Evolutionary conservation across 805 yeast genomes (phyloP), one percentile per base, ranked within the genome.

Genomic region (Saccharomycopsis guyanensis): DNA sequence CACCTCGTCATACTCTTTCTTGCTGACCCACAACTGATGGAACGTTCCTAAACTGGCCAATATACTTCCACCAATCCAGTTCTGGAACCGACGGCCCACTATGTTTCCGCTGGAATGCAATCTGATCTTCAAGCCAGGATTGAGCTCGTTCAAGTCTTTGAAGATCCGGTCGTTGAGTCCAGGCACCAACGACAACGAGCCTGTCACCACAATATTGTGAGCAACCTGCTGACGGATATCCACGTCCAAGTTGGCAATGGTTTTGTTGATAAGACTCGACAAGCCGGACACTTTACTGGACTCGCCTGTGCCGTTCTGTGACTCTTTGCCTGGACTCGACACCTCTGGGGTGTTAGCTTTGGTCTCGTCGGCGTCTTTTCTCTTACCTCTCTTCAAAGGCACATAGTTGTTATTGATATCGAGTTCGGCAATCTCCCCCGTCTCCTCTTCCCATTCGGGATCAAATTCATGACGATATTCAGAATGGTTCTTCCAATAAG

Each of bases 31-130:
- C 66, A 85, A 68, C 63, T 89, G 97, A 62, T 89, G 97, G 71
- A 89, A 89, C 2, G 96, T 86, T 29, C 97, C 97, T 56, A 89
- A 71, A 43, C 93, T 81, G 4, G 95, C 79, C 46, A 89, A 67
- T 33, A 89, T 88, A 53, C 91, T 81, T 5, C 96, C 96, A 38
- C 97, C 97, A 42, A 89, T 75, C 96, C 96, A 89, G 5, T 91
- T 71, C 50, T 87, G 84, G 59, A 76, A 82, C 53, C 78, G 76
- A 59, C 96, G 75, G 64, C 89, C 96, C 46, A 72, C 71, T 3
- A 81, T 62, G 57, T 79, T 80, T 38, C 96, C 96, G 4, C 82
- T 76, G 2, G 95, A 82, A 55, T 87, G 83, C 29, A 89, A 72
- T 59, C 96, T 71, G 37, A 88, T 79, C 62, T 89, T 89, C 54